Evolutionary conservation across 2,329 filamentous ascomycete species (phyloP).

Genomic region (Magnaporthales sp.): DNA sequence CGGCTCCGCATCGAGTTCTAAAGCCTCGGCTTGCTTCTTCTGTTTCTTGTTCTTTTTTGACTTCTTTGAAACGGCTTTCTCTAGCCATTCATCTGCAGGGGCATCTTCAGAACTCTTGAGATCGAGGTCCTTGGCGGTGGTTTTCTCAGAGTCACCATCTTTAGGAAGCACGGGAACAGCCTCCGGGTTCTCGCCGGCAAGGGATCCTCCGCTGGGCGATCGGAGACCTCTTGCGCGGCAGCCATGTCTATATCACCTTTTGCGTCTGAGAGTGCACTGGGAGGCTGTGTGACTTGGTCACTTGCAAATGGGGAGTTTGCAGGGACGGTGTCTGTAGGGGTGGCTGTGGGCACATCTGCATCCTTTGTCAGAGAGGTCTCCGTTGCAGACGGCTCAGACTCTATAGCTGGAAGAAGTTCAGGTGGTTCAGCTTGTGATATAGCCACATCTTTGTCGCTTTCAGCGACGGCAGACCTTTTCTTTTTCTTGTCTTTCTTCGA

Average conservation of each 20-base stretch:
- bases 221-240: not conserved
- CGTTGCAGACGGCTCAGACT: not conserved
- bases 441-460: not conserved
- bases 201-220: not conserved
- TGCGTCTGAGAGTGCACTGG: not conserved
- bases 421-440: not conserved
- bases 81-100: not conserved
- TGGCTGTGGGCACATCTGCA: not conserved
- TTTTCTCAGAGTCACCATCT: not conserved
- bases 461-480: conserved; percentile 9
- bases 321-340: not conserved
- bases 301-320: not conserved
- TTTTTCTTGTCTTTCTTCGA: conserved; percentile 22
- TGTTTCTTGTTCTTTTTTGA: conserved; percentile 24
- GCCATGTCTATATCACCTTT: not conserved
- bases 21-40: not conserved
- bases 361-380: not conserved
- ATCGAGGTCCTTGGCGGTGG: not conserved
- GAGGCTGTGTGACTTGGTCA: not conserved
- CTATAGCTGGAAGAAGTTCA: not conserved
- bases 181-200: not conserved
- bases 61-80: conserved; percentile 9
- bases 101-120: not conserved
- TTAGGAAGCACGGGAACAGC: not conserved
- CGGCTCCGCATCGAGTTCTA: not conserved